Evolutionary conservation across 1,284 basidiomycete genomes (phyloP).

Genomic region (Cutaneotrichosporon sp.): DNA sequence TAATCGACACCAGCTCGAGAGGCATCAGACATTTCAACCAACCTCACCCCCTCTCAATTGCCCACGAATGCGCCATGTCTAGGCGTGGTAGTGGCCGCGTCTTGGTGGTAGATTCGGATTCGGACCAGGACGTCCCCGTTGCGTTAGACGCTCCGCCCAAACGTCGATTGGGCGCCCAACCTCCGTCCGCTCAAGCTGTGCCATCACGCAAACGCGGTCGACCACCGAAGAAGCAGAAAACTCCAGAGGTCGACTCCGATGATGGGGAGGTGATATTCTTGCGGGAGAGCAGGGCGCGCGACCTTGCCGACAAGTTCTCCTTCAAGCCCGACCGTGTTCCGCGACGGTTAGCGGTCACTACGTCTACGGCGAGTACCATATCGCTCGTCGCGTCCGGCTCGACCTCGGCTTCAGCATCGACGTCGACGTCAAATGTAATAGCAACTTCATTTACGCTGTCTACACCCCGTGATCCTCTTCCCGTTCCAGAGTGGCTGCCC

Average conservation of each 20-base stretch:
- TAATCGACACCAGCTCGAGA: not conserved
- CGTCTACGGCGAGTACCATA: slow-evolving; percentile 52
- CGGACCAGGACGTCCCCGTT: slow-evolving; percentile 25
- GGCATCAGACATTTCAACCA: not conserved
- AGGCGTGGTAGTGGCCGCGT: not conserved
- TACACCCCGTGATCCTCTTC: not conserved
- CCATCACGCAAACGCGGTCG: slow-evolving; percentile 1
- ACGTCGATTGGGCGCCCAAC: not conserved
- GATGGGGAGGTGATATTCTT: slow-evolving; percentile 20
- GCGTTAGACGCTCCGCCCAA: slow-evolving; percentile 11
- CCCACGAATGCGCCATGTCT: too few species aligned
- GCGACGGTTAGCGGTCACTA: too few species aligned
- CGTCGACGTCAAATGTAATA: not conserved
- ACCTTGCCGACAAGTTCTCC: slow-evolving; percentile 8
- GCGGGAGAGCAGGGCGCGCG: slow-evolving; percentile 1
- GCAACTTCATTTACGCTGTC: not conserved
- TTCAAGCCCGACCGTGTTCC: slow-evolving; percentile 1
- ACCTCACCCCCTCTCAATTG: too few species aligned
- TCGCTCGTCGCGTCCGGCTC: slow-evolving; percentile 29
- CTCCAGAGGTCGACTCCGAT: too few species aligned
- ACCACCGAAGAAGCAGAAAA: not conserved
- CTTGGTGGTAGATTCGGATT: slow-evolving; percentile 7
- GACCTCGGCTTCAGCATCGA: not conserved
- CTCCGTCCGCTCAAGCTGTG: not conserved
- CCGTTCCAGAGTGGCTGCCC: slow-evolving; percentile 37